A percentile compares a stretch with the other conserved stretches of the same genome.
phyloP scores from a whole-genome alignment of 1,284 basidiomycete species.

The Cryptococcus sp. region DNA sequence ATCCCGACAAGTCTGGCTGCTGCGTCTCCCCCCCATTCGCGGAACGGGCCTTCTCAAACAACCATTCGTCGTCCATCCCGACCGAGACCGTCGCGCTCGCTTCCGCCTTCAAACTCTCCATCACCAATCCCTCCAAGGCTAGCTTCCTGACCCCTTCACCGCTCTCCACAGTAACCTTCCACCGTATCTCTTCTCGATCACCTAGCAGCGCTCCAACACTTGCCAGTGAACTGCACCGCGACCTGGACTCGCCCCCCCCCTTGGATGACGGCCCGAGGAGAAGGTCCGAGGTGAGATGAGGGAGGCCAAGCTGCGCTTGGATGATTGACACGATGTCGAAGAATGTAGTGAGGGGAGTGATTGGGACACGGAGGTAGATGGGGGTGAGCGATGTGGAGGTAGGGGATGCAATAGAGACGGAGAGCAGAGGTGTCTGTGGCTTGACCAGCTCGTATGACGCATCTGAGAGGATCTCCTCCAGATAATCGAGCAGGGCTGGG shows the following conservation, averaged over 20 bases:
- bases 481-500: constrained; percentile 6
- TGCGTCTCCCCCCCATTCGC: background rate
- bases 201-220: background rate
- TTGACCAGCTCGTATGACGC: constrained; percentile 7
- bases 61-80: constrained; percentile 22
- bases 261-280: constrained; percentile 5
- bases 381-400: constrained; percentile 18
- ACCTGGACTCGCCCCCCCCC: background rate
- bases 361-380: constrained; percentile 6
- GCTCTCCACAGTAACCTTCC: constrained; percentile 7
- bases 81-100: constrained; percentile 3
- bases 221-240: constrained; percentile 3
- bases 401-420: constrained; percentile 13
- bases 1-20: background rate
- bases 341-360: constrained; percentile 4
- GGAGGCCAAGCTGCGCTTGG: constrained; percentile 17
- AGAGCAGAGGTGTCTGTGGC: constrained; percentile 13
- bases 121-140: background rate
- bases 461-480: background rate
- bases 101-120: background rate
- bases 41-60: constrained; percentile 14
- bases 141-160: background rate
- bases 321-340: constrained; percentile 14
- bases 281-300: constrained; percentile 14
- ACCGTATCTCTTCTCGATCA: background rate